Conservation (phyloP, 768 basidiomycete genomes). For the Rickenella mellea region DNA sequence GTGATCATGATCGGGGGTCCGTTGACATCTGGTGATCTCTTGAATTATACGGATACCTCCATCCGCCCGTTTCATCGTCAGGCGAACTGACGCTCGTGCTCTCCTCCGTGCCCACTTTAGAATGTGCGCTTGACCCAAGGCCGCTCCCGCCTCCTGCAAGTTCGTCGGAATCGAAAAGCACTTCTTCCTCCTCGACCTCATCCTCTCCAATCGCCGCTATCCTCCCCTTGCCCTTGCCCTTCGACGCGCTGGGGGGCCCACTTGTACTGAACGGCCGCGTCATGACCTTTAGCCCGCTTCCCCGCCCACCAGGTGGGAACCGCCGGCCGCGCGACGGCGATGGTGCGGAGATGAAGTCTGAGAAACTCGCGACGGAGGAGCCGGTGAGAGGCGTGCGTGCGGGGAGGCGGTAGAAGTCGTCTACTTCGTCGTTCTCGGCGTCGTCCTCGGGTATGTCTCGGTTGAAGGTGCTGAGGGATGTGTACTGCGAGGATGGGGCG, state of each 20-base stretch:
- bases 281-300: conserved; percentile 15
- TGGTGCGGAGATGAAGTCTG: conserved; percentile 57
- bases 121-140: conserved; percentile 7
- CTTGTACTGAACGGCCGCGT: conserved; percentile 15
- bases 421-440: conserved; percentile 41
- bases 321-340: conserved; percentile 25
- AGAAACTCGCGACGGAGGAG: conserved; percentile 41
- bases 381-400: conserved; percentile 36
- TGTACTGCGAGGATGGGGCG: conserved; percentile 9
- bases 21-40: too few species aligned
- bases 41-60: too few species aligned
- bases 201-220: conserved; percentile 25
- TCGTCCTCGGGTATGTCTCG: conserved; percentile 25
- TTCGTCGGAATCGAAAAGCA: conserved; percentile 58
- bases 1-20: too few species aligned
- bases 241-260: conserved; percentile 23
- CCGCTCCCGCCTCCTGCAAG: conserved; percentile 14
- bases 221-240: conserved; percentile 10
- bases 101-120: conserved; percentile 12
- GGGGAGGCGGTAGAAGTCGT: conserved; percentile 62
- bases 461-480: conserved; percentile 13
- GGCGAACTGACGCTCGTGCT: conserved; percentile 16
- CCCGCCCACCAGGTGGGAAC: conserved; percentile 10
- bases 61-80: too few species aligned
- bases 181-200: conserved; percentile 30